Conservation (phyloP, 1,284 basidiomycete species). For the Ustilago loliicola region DNA sequence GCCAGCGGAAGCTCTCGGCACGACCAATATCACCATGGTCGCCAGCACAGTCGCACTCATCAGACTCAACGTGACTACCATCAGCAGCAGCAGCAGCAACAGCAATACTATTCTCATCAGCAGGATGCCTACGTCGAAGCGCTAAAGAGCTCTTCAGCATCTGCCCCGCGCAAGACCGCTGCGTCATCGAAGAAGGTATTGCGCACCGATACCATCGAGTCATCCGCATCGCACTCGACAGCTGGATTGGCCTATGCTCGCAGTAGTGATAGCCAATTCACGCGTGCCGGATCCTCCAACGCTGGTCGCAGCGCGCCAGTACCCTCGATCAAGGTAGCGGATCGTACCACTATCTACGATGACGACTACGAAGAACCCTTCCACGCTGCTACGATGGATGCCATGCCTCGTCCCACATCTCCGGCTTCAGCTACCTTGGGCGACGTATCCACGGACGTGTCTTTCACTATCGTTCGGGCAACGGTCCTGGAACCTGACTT, state of each 20-base stretch:
- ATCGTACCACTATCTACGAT: slow-evolving; percentile 46
- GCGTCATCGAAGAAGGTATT: background rate
- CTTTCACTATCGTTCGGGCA: slow-evolving; percentile 34
- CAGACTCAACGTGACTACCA: background rate
- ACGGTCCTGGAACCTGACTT: slow-evolving; percentile 50
- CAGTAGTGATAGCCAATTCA: slow-evolving; percentile 28
- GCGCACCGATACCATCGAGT: slow-evolving; percentile 25
- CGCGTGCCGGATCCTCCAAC: background rate
- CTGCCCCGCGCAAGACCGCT: background rate
- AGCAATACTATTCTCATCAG: background rate
- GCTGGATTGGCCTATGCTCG: slow-evolving; percentile 24
- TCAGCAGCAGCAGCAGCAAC: slow-evolving; percentile 4
- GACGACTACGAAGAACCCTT: slow-evolving; percentile 50
- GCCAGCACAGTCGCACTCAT: background rate
- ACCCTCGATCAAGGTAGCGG: slow-evolving; percentile 13
- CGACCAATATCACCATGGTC: background rate
- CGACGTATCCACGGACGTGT: slow-evolving; percentile 15
- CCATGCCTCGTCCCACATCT: slow-evolving; percentile 8
- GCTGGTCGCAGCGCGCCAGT: background rate
- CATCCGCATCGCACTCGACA: slow-evolving; percentile 29
- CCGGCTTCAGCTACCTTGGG: slow-evolving; percentile 20
- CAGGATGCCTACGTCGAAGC: background rate
- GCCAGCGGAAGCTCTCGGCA: background rate
- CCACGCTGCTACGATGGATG: slow-evolving; percentile 2
- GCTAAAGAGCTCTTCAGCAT: background rate